phyloP scores from a whole-genome alignment of 2,329 filamentous ascomycete species.

The Aspergillus sp. region DNA sequence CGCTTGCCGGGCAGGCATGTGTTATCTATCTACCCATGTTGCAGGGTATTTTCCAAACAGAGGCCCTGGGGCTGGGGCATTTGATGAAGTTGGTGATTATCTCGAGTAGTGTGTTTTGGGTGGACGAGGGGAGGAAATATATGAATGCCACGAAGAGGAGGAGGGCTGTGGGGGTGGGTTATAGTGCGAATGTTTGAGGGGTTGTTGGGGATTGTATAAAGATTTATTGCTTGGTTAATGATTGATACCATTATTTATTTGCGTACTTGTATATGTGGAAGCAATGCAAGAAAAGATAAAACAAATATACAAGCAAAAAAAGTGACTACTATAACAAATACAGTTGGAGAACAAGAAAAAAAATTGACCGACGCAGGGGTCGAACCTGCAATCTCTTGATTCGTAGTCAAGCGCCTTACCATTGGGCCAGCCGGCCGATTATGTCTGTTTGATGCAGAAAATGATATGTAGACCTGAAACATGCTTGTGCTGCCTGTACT shows the following conservation, averaged over 20 bases:
- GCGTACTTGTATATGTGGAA: too few relatives aligned
- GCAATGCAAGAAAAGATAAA: too few relatives aligned
- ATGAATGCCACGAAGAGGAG: conserved; percentile 24
- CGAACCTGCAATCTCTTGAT: conserved; percentile 2
- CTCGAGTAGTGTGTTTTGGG: conserved; percentile 90
- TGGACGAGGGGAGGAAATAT: conserved; percentile 83
- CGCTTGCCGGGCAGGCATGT: conserved; percentile 74
- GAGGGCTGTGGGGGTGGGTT: conserved; percentile 29
- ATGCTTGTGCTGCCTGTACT: too few relatives aligned
- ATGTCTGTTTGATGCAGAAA: not conserved
- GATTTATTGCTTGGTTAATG: not conserved
- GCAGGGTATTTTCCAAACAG: conserved; percentile 93
- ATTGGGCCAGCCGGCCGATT: conserved; percentile 6
- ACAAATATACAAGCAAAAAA: not conserved
- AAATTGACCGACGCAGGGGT: conserved; percentile 1
- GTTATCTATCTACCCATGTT: conserved; percentile 94
- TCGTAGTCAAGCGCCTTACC: conserved; percentile 2
- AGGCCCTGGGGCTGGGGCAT: conserved; percentile 69
- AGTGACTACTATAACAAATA: not conserved
- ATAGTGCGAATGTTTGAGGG: conserved; percentile 35
- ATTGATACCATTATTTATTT: too few relatives aligned
- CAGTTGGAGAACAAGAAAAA: not conserved
- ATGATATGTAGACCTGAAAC: too few relatives aligned
- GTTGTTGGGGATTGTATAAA: not conserved
- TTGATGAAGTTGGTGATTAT: conserved; percentile 64